phyloP scores from a whole-genome alignment of 2,329 filamentous ascomycete species.

The Dryadomyces quercivorus region DNA sequence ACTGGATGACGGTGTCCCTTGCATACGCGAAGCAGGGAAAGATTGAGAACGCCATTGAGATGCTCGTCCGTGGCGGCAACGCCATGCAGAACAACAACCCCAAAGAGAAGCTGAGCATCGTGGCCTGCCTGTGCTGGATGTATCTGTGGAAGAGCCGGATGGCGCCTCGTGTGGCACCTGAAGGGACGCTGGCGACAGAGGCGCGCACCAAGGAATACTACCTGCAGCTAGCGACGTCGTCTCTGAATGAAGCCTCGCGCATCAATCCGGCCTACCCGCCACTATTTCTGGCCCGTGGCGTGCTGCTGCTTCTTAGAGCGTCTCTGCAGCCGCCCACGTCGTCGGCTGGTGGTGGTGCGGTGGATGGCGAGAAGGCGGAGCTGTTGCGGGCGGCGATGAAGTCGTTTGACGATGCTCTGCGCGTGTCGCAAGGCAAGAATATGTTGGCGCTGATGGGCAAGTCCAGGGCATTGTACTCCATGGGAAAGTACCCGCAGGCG shows the following conservation, averaged over 20 bases:
- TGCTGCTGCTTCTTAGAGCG: conserved; percentile 76
- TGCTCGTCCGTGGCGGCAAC: conserved; percentile 59
- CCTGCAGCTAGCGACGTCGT: conserved; percentile 78
- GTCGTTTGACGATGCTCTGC: conserved; percentile 87
- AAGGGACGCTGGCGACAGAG: conserved; percentile 53
- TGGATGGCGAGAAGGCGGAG: conserved; percentile 65
- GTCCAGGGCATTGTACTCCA: conserved; percentile 72
- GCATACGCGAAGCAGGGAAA: conserved; percentile 95
- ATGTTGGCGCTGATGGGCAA: conserved; percentile 88
- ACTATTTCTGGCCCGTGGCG: conserved; percentile 80
- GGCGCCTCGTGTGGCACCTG: conserved; percentile 51
- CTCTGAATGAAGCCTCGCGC: conserved; percentile 87
- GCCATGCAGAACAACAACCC: conserved; percentile 59
- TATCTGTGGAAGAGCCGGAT: conserved; percentile 81
- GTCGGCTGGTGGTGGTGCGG: conserved; percentile 31
- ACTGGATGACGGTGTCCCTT: conserved; percentile 96
- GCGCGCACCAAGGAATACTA: conserved; percentile 88
- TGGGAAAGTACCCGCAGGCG: conserved; percentile 76
- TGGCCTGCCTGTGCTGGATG: conserved; percentile 81
- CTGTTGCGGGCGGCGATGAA: conserved; percentile 77
- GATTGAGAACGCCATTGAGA: conserved; percentile 70
- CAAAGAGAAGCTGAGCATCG: conserved; percentile 74
- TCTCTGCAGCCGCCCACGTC: conserved; percentile 71
- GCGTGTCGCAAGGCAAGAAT: conserved; percentile 74
- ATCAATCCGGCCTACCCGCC: conserved; percentile 89